A percentile compares a stretch with the other conserved stretches of the same genome.
These are phyloP conservation scores for Platanthera zijinensis DNA, from an alignment of 106 monocot genomes.

Conservation along the genomic window DNA sequence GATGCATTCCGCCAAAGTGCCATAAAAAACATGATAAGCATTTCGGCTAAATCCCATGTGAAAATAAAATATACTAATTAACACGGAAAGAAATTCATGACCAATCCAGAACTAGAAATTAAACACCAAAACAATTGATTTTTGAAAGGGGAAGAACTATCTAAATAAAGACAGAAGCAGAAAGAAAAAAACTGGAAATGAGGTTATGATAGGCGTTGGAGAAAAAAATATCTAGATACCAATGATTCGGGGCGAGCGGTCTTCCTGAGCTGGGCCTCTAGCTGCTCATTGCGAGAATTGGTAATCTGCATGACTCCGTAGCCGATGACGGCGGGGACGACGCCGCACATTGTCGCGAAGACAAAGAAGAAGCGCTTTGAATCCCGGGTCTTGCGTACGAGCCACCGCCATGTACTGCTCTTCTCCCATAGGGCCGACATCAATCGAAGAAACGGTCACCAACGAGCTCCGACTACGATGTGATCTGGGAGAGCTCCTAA, in stretches of 20 bases:
- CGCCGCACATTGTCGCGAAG: slow-evolving; percentile 78
- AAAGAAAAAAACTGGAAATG: slow-evolving; percentile 4
- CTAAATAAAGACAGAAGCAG: background rate
- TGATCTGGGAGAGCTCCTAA: background rate
- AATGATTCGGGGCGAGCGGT: slow-evolving; percentile 72
- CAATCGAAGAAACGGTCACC: background rate
- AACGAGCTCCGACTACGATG: background rate
- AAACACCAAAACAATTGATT: background rate
- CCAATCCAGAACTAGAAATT: background rate
- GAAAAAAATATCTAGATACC: slow-evolving; percentile 17
- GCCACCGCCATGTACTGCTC: slow-evolving; percentile 84
- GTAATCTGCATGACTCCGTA: slow-evolving; percentile 83
- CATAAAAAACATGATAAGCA: background rate
- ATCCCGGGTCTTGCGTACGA: slow-evolving; percentile 78
- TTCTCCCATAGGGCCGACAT: slow-evolving; percentile 80
- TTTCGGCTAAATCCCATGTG: too few relatives aligned
- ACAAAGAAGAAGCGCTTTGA: slow-evolving; percentile 87
- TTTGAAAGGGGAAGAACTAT: background rate
- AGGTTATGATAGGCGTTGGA: background rate
- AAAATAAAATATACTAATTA: too few relatives aligned
- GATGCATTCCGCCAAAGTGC: too few relatives aligned
- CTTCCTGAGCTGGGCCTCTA: slow-evolving; percentile 79
- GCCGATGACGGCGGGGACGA: slow-evolving; percentile 79
- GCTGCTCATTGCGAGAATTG: slow-evolving; percentile 74
- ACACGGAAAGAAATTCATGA: background rate